A percentile compares a stretch with the other conserved stretches of the same genome.
Evolutionary conservation across 1,284 basidiomycete species (phyloP).

Genomic region (Melanopsichium pennsylvanicum): DNA sequence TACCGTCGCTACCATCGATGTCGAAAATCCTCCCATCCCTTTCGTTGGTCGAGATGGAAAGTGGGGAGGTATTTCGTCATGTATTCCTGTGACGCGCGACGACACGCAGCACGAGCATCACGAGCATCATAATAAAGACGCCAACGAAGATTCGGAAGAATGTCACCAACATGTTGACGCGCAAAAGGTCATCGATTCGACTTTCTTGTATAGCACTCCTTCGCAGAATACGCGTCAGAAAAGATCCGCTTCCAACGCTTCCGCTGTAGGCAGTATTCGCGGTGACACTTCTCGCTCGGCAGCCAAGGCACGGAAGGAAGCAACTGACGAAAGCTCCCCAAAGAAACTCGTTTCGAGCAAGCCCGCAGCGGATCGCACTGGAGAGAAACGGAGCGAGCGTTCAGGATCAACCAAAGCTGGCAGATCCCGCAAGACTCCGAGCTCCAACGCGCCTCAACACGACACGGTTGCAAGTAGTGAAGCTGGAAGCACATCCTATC

Average conservation of each 20-base stretch:
- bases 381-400: background rate
- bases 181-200: background rate
- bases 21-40: conserved; percentile 11
- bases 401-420: background rate
- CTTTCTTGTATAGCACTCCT: background rate
- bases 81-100: background rate
- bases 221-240: background rate
- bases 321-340: background rate
- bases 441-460: background rate
- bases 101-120: background rate
- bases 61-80: conserved; percentile 9
- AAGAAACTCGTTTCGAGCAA: background rate
- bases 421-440: background rate
- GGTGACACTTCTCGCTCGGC: background rate
- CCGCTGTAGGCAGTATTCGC: no score
- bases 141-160: background rate
- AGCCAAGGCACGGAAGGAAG: background rate
- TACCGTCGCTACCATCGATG: conserved; percentile 11
- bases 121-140: background rate
- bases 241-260: background rate
- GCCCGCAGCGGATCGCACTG: background rate
- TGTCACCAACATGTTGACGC: background rate
- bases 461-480: conserved; percentile 1
- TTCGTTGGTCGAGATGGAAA: conserved; percentile 14
- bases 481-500: background rate